Percentiles rank a stretch among this genome's conserved stretches.
These are phyloP conservation scores for Xylaria intraflava DNA, from an alignment of 495 filamentous ascomycete species.

Conservation along the genomic window DNA sequence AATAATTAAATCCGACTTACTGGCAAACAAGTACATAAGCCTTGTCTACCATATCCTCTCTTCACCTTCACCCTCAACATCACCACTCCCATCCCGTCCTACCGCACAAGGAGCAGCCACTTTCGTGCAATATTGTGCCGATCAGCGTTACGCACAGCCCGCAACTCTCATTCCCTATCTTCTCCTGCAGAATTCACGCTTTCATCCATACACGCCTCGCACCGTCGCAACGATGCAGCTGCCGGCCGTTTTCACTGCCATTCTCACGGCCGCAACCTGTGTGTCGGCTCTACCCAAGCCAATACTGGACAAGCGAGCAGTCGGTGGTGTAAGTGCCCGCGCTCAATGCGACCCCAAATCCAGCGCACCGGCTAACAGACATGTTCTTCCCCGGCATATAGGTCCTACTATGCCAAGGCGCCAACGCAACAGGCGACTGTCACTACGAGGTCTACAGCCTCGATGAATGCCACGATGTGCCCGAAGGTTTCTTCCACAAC, in stretches of 20 bases:
- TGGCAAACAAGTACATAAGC: too few species aligned
- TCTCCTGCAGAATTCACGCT: background rate
- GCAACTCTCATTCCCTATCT: background rate
- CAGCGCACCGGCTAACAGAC: background rate
- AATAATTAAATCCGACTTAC: background rate
- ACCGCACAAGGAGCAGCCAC: background rate
- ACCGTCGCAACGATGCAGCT: conserved; percentile 17
- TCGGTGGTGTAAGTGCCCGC: conserved; percentile 27
- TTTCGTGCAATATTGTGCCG: background rate
- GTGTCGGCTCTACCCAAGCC: conserved; percentile 13
- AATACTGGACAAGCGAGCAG: conserved; percentile 19
- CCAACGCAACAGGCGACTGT: conserved; percentile 36
- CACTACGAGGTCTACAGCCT: conserved; percentile 31
- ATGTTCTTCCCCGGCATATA: conserved; percentile 8
- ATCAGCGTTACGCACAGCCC: background rate
- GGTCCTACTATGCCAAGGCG: conserved; percentile 37
- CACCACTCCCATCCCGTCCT: background rate
- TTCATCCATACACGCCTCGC: background rate
- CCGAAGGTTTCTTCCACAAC: conserved; percentile 24
- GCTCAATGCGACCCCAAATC: background rate
- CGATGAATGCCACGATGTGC: conserved; percentile 32
- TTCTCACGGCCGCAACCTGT: conserved; percentile 13
- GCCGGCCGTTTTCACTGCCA: conserved; percentile 11
- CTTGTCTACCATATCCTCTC: background rate
- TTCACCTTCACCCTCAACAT: background rate